Conservation (phyloP, 345 rosid species). For the Salix purpurea region DNA sequence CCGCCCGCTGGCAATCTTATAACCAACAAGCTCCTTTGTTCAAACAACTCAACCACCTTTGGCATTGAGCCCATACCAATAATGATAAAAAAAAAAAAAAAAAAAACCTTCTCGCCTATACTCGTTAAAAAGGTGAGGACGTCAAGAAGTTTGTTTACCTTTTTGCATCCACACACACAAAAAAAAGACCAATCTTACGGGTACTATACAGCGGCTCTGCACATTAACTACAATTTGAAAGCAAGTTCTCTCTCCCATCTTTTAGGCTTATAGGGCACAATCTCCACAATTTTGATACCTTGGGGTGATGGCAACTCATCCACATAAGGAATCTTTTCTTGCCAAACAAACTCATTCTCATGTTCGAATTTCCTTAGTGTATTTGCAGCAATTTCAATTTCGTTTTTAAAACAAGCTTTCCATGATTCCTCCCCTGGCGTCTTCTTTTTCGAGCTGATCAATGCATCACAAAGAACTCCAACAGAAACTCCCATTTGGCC, state of each 20-base stretch:
- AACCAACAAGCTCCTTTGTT: neutral
- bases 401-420: conserved; percentile 38
- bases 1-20: neutral
- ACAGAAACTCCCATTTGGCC: conserved; percentile 49
- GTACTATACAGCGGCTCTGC: conserved; percentile 7
- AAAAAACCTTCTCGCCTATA: neutral
- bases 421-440: conserved; percentile 55
- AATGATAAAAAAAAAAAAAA: neutral
- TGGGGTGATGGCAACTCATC: conserved; percentile 52
- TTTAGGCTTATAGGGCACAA: conserved; percentile 45
- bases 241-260: conserved; percentile 49
- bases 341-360: conserved; percentile 58
- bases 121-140: neutral
- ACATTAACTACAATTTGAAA: conserved; percentile 37
- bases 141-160: neutral
- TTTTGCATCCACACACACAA: neutral
- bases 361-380: conserved; percentile 44
- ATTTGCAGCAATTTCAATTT: conserved; percentile 40
- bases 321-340: conserved; percentile 39
- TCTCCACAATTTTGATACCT: conserved; percentile 55
- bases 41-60: neutral
- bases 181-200: neutral
- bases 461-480: conserved; percentile 53
- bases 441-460: conserved; percentile 32
- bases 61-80: neutral